Base-by-base conservation (phyloP, 371 early-diverging fungal species). In the Zychaea mexicana region DNA sequence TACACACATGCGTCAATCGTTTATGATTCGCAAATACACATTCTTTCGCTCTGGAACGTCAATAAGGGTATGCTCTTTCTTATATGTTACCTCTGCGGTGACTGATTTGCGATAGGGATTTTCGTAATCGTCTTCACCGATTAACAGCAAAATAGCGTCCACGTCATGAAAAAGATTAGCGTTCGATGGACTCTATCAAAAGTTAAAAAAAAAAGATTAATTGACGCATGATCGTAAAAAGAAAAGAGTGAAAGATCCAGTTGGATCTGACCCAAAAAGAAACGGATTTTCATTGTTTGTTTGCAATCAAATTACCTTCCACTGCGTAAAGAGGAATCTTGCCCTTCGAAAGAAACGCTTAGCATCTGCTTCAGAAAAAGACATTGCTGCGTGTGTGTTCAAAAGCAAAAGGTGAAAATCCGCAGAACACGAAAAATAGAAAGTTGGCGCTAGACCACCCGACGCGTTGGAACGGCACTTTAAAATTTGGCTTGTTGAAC, bases 91-190 rank as follows among this genome's bases (percentile, higher is more conserved):
- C 77, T 85, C 83, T 27, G 85, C 52, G 24, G 88, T 86, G 21
- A 87, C 82, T 19, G 90, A 85, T 73, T 90, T 89, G 61, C 82
- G 80, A 55, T 92, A 92, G 15, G 86, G 83, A 52, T 84, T 87
- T 57, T 87, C 89, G 53, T 89, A 88, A 31, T 86, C 85, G 3
- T 81, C 70, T 63, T 86, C 85, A 32, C 90, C 89, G 60, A 88
- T 76, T 27, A 88, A 66, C 54, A 88, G 53, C 30, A 90, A 80
- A 69, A 91, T 70, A n/a, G 86, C 80, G 64, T 85, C 86, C 27
- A 79, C 81, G 59, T 83, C 79, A 59, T 85, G 82, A 63, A 85
- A 87, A 24, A 77, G 69, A 21, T 85, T 81, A 19, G 77, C 71
- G 47, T 72, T 65, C 3, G 69, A 62, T 15, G 67, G 67, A 69